phyloP scores from a whole-genome alignment of 495 filamentous ascomycete genomes.

The Penicillium dipodomyicola region DNA sequence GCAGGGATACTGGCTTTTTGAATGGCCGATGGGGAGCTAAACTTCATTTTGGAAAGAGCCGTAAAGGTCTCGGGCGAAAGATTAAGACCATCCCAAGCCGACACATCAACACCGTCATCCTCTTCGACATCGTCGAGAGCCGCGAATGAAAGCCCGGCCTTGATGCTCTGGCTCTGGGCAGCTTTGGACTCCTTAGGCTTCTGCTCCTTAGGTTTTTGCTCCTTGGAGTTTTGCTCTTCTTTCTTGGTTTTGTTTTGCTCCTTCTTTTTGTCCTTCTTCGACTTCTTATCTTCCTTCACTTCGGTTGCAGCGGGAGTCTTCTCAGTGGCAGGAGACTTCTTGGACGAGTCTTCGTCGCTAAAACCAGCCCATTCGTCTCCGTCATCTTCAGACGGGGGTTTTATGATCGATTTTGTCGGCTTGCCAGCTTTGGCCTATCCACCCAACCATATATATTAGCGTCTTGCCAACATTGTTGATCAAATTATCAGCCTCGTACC shows the following conservation, averaged over 20 bases:
- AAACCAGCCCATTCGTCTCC: constrained; percentile 60
- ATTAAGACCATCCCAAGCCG: constrained; percentile 70
- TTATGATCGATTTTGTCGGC: constrained; percentile 39
- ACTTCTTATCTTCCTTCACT: constrained; percentile 20
- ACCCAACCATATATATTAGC: constrained; percentile 4
- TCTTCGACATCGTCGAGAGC: constrained; percentile 42
- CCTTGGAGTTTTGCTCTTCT: constrained; percentile 27
- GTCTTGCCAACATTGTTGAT: background rate
- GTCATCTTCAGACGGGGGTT: constrained; percentile 21
- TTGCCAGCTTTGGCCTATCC: constrained; percentile 38
- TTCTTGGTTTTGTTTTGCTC: constrained; percentile 16
- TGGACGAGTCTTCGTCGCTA: constrained; percentile 40
- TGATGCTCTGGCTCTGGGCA: constrained; percentile 26
- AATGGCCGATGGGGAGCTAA: constrained; percentile 75
- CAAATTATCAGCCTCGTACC: constrained; percentile 30
- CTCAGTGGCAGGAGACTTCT: constrained; percentile 20
- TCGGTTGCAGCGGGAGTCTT: constrained; percentile 21
- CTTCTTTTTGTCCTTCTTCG: constrained; percentile 26
- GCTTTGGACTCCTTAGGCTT: constrained; percentile 33
- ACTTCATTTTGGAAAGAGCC: constrained; percentile 74
- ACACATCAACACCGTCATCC: constrained; percentile 53
- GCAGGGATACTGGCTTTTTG: constrained; percentile 75
- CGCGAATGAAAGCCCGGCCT: constrained; percentile 38
- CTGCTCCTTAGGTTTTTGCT: constrained; percentile 29
- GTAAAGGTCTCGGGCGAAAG: constrained; percentile 67